Evolutionary conservation across 108 stramenopile genomes (phyloP).

Genomic region (Parietichytrium sp.): DNA sequence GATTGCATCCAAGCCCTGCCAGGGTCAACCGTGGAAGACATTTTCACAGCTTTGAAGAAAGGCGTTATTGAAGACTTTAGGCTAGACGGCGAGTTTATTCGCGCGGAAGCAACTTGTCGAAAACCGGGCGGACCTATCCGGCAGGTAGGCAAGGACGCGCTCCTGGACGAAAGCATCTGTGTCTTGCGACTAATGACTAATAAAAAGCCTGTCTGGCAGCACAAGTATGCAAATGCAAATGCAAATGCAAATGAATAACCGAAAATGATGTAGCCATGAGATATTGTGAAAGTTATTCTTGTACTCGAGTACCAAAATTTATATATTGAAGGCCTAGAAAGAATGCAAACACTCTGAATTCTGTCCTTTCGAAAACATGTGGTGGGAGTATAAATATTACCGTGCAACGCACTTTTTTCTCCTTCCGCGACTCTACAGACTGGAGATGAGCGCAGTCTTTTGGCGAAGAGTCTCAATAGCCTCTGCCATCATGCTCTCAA

Average conservation of each 20-base stretch:
- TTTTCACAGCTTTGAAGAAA: constrained; percentile 35
- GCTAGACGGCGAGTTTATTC: constrained; percentile 42
- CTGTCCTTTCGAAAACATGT: no score
- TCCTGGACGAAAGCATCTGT: not conserved
- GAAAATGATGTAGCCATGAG: no score
- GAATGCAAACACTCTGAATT: no score
- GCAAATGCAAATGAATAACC: no score
- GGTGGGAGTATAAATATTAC: no score
- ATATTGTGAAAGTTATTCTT: no score
- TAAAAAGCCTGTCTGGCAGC: constrained; percentile 16
- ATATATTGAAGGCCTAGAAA: no score
- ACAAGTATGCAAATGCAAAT: no score
- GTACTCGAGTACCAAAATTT: no score
- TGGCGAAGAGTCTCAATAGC: constrained; percentile 19
- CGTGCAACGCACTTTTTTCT: no score
- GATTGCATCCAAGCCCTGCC: constrained; percentile 17
- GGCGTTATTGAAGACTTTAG: not conserved
- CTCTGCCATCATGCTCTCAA: constrained; percentile 22
- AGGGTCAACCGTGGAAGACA: constrained; percentile 39
- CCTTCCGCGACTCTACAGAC: no score
- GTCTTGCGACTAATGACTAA: constrained; percentile 32
- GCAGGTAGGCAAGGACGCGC: not conserved
- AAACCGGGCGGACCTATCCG: not conserved
- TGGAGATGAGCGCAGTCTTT: not conserved
- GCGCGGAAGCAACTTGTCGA: constrained; percentile 35